phyloP scores from a whole-genome alignment of 345 rosid genomes.

The Leavenworthia alabamica region DNA sequence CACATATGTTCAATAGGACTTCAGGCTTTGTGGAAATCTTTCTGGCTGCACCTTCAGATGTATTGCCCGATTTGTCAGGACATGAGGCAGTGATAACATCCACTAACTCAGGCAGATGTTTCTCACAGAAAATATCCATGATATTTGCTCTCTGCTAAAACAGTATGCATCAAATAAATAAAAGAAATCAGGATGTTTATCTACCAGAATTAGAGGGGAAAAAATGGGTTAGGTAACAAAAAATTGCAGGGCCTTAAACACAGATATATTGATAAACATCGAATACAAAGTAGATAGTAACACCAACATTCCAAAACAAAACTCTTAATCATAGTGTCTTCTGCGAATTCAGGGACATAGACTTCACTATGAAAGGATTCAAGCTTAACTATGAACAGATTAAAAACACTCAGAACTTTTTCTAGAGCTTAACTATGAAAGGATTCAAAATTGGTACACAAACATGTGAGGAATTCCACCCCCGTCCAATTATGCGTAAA shows the following conservation, averaged over 20 bases:
- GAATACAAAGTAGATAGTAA: background rate
- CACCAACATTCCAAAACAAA: background rate
- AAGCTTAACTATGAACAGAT: too few relatives aligned
- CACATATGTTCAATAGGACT: conserved; percentile 85
- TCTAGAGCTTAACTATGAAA: background rate
- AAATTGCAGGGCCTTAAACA: background rate
- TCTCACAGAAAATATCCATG: conserved; percentile 90
- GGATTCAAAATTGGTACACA: background rate
- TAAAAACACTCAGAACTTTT: background rate
- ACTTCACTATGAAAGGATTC: too few relatives aligned
- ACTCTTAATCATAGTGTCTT: background rate
- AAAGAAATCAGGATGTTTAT: conserved; percentile 8
- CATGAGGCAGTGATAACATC: conserved; percentile 83
- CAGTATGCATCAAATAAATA: background rate
- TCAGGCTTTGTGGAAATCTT: conserved; percentile 64
- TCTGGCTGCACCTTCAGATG: conserved; percentile 40
- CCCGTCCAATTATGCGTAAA: background rate
- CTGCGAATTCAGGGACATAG: background rate
- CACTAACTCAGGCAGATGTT: conserved; percentile 77
- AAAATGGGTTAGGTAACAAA: background rate
- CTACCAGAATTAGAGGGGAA: background rate
- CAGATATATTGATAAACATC: background rate
- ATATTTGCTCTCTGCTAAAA: conserved; percentile 73
- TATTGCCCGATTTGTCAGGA: conserved; percentile 41
- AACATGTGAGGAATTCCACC: background rate